Percentiles rank a stretch among this genome's conserved stretches.
phyloP scores from a whole-genome alignment of 164 flowering plant genomes.

The Buxus sempervirens region DNA sequence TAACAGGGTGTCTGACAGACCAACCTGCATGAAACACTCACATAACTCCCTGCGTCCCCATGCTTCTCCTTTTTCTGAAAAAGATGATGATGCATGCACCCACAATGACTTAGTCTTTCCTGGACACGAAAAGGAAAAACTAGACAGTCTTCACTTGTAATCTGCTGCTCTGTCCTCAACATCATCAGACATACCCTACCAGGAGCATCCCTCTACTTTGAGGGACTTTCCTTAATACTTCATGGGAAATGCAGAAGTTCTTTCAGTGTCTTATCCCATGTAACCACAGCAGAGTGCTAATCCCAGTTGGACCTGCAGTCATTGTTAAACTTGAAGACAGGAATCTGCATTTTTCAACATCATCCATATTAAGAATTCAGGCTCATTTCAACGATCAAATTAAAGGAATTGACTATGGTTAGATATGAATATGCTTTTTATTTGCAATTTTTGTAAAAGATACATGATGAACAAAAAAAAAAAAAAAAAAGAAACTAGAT shows the following conservation, averaged over 20 bases:
- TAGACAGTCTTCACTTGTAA: constrained; percentile 26
- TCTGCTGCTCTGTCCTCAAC: constrained; percentile 23
- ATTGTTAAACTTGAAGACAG: constrained; percentile 2
- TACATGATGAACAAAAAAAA: not conserved
- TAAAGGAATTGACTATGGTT: not conserved
- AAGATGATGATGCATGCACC: constrained; percentile 39
- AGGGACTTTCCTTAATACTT: constrained; percentile 20
- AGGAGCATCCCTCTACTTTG: constrained; percentile 30
- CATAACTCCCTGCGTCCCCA: constrained; percentile 10
- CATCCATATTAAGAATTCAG: not conserved
- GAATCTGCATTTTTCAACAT: constrained; percentile 20
- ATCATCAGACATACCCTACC: constrained; percentile 23
- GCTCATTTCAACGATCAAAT: not conserved
- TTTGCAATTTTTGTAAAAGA: not conserved
- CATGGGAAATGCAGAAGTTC: constrained; percentile 3
- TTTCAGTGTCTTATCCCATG: constrained; percentile 1
- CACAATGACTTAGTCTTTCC: constrained; percentile 53
- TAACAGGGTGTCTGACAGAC: constrained; percentile 50
- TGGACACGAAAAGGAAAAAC: constrained; percentile 23
- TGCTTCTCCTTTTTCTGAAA: constrained; percentile 37
- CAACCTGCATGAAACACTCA: constrained; percentile 21
- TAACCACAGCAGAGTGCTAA: not conserved
- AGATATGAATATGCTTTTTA: not conserved
- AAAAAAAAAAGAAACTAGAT: too few species aligned
- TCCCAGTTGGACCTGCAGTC: not conserved